A percentile compares a stretch with the other conserved stretches of the same genome.
Evolutionary conservation across 208 protist species (phyloP).

Genomic region (Trypanosoma avium): DNA sequence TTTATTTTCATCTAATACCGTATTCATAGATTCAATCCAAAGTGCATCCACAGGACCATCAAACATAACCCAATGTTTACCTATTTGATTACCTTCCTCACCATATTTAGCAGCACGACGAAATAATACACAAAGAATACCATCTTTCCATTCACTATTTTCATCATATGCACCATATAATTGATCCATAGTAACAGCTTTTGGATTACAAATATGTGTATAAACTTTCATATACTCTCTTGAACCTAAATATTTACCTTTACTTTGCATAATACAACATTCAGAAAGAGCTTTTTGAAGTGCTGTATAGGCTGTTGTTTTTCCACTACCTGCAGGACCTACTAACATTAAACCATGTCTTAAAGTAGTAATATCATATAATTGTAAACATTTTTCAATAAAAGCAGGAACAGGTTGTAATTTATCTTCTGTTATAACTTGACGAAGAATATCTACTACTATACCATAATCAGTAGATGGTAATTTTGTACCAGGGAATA

Average conservation of each 20-base stretch:
- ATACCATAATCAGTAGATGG: slow-evolving; percentile 93
- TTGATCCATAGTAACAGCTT: slow-evolving; percentile 98
- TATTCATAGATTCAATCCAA: slow-evolving; percentile 97
- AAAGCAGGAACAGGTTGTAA: slow-evolving; percentile 93
- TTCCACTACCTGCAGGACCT: slow-evolving; percentile 95
- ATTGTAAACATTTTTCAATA: slow-evolving; percentile 97
- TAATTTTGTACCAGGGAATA: slow-evolving; percentile 96
- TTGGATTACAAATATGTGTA: slow-evolving; percentile 96
- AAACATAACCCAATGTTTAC: slow-evolving; percentile 97
- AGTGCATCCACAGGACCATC: slow-evolving; percentile 97
- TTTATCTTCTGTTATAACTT: slow-evolving; percentile 48
- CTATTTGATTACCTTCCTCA: slow-evolving; percentile 76
- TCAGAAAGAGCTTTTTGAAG: slow-evolving; percentile 83
- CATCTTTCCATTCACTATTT: slow-evolving; percentile 97
- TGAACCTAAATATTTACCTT: slow-evolving; percentile 62
- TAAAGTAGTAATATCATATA: slow-evolving; percentile 98
- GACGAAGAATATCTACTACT: slow-evolving; percentile 82
- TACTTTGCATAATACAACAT: slow-evolving; percentile 69
- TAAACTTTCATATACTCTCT: slow-evolving; percentile 90
- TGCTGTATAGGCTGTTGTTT: slow-evolving; percentile 92
- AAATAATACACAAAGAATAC: slow-evolving; percentile 95
- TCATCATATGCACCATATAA: slow-evolving; percentile 97
- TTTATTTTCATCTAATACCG: slow-evolving; percentile 95
- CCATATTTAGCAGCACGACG: slow-evolving; percentile 88
- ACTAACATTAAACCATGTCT: slow-evolving; percentile 99